A percentile compares a stretch with the other conserved stretches of the same genome.
phyloP scores from a whole-genome alignment of 257 asterid genomes.

The Solanum chaucha region DNA sequence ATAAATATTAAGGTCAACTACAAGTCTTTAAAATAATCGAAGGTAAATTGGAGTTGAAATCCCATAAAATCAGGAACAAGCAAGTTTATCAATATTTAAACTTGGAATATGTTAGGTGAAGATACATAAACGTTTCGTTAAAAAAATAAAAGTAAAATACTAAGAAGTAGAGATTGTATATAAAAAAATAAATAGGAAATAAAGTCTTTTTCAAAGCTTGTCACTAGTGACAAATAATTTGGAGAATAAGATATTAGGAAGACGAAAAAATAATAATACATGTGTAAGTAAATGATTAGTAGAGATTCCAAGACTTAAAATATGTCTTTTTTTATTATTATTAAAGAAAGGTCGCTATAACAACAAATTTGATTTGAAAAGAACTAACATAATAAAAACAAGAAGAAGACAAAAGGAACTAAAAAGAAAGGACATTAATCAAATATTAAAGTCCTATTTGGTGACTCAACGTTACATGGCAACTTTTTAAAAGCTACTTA shows the following conservation, averaged over 20 bases:
- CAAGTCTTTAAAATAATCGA: neutral
- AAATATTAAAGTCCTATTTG: conserved; percentile 19
- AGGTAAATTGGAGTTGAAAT: neutral
- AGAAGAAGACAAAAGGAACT: conserved; percentile 1
- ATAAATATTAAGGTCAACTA: neutral
- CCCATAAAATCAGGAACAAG: neutral
- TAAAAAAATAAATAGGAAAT: neutral
- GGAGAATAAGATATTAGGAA: neutral
- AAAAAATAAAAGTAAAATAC: neutral
- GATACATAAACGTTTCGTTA: neutral
- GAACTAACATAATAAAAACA: neutral
- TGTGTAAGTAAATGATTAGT: neutral
- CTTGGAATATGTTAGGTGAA: neutral
- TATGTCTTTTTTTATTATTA: neutral
- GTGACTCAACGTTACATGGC: conserved; percentile 56
- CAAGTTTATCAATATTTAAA: neutral
- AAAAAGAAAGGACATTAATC: neutral
- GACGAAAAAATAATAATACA: neutral
- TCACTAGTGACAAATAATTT: neutral
- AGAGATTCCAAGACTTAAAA: neutral
- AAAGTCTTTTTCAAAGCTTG: neutral
- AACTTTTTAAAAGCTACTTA: neutral
- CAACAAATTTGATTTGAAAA: conserved; percentile 4
- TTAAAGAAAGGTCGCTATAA: conserved; percentile 2
- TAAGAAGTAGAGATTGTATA: neutral